phyloP scores from a whole-genome alignment of 2,329 filamentous ascomycete genomes.

The Beauveria pseudobassiana region DNA sequence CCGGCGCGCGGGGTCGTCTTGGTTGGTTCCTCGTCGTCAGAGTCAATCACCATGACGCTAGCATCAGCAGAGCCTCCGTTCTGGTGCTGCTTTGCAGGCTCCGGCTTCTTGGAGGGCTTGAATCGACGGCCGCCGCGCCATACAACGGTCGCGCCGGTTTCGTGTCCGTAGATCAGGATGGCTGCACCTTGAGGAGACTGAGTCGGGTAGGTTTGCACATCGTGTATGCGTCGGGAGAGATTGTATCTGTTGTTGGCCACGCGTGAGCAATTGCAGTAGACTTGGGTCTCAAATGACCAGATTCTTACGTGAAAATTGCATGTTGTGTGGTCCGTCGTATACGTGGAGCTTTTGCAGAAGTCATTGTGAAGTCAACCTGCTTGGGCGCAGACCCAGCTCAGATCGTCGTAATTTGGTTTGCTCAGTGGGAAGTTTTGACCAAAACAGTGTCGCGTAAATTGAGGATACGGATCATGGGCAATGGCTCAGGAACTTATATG shows the following conservation, averaged over 20 bases:
- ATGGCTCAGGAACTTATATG: not conserved
- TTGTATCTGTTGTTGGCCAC: slow-evolving; percentile 42
- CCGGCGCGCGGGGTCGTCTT: slow-evolving; percentile 21
- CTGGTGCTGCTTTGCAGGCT: slow-evolving; percentile 32
- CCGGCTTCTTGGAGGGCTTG: slow-evolving; percentile 35
- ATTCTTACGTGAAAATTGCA: slow-evolving; percentile 38
- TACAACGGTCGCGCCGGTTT: slow-evolving; percentile 52
- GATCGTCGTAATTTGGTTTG: not conserved
- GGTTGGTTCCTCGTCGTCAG: slow-evolving; percentile 47
- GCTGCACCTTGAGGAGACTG: slow-evolving; percentile 56
- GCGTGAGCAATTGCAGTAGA: not conserved
- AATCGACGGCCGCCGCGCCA: slow-evolving; percentile 58
- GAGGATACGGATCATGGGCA: not conserved
- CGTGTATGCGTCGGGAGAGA: slow-evolving; percentile 48
- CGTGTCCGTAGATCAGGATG: slow-evolving; percentile 56
- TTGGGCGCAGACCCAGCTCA: slow-evolving; percentile 6
- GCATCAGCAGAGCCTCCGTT: slow-evolving; percentile 44
- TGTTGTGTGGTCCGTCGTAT: slow-evolving; percentile 42
- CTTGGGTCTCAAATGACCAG: no score
- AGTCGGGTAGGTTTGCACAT: slow-evolving; percentile 54
- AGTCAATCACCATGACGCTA: slow-evolving; percentile 55
- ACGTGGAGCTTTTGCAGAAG: slow-evolving; percentile 27
- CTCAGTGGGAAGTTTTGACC: not conserved
- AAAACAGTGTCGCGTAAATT: not conserved
- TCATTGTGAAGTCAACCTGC: slow-evolving; percentile 22